Percentiles rank a stretch among this genome's conserved stretches.
Conservation (phyloP, 257 asterid species). For the Nicotiana undulata region DNA sequence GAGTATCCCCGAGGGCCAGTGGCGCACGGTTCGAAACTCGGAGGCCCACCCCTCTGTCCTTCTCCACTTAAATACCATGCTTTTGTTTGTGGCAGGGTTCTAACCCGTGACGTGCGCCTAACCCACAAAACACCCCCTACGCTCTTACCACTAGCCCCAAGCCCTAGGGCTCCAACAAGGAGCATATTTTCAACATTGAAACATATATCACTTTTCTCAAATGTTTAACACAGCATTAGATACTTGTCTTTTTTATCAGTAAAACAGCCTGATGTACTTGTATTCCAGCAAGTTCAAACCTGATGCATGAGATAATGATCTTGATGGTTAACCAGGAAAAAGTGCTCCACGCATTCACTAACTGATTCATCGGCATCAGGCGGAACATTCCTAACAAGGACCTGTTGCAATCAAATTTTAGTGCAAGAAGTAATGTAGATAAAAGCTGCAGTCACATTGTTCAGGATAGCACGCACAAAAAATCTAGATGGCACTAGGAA, state of each 20-base stretch:
- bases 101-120: neutral
- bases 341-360: conserved; percentile 81
- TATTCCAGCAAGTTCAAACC: conserved; percentile 34
- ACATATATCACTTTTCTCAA: neutral
- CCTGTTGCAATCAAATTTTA: conserved; percentile 37
- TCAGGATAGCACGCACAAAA: neutral
- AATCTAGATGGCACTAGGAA: neutral
- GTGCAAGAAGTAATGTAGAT: neutral
- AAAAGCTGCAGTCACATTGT: neutral
- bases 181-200: conserved; percentile 56
- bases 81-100: too few species aligned
- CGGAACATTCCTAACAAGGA: conserved; percentile 85
- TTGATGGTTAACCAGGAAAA: conserved; percentile 95
- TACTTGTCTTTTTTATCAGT: neutral
- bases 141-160: neutral
- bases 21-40: neutral
- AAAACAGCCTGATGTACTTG: neutral
- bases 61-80: neutral
- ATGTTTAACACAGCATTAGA: neutral
- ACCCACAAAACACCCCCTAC: neutral
- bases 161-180: neutral
- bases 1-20: neutral
- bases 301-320: conserved; percentile 83
- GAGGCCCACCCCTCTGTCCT: neutral
- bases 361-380: conserved; percentile 82